Evolutionary conservation across 768 basidiomycete species (phyloP).

Genomic region (Flagelloscypha sp.): DNA sequence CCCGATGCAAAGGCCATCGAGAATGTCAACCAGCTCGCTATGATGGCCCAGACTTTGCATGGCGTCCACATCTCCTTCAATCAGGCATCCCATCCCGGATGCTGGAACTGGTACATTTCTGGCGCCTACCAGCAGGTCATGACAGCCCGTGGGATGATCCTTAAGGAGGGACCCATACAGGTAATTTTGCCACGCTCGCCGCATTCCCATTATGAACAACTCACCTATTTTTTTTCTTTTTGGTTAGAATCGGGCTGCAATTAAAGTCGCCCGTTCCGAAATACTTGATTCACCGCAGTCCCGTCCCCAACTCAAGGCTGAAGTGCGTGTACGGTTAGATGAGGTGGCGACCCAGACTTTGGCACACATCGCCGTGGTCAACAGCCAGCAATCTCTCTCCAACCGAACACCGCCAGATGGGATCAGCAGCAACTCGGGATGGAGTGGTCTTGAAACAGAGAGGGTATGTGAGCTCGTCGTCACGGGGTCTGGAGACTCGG

Average conservation of each 20-base stretch:
- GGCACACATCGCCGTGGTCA: slow-evolving; percentile 91
- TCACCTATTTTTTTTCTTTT: slow-evolving; percentile 11
- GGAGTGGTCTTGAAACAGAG: slow-evolving; percentile 90
- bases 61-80: slow-evolving; percentile 80
- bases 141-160: slow-evolving; percentile 77
- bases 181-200: slow-evolving; percentile 33
- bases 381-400: slow-evolving; percentile 67
- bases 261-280: slow-evolving; percentile 89
- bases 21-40: slow-evolving; percentile 57
- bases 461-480: slow-evolving; percentile 89
- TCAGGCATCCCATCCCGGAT: slow-evolving; percentile 58
- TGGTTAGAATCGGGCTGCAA: slow-evolving; percentile 67
- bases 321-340: slow-evolving; percentile 80
- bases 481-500: slow-evolving; percentile 81
- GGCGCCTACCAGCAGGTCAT: slow-evolving; percentile 92
- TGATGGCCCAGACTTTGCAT: slow-evolving; percentile 73
- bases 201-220: slow-evolving; percentile 8
- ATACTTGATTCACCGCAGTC: slow-evolving; percentile 81
- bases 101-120: slow-evolving; percentile 86
- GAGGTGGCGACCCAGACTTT: slow-evolving; percentile 90
- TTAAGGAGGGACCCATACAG: slow-evolving; percentile 85
- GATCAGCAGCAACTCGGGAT: slow-evolving; percentile 68
- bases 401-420: slow-evolving; percentile 72
- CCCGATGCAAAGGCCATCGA: slow-evolving; percentile 67
- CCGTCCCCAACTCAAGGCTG: slow-evolving; percentile 71